Base-by-base conservation (phyloP, 2,329 filamentous ascomycete genomes). In the Sordariomycetes sp. region DNA sequence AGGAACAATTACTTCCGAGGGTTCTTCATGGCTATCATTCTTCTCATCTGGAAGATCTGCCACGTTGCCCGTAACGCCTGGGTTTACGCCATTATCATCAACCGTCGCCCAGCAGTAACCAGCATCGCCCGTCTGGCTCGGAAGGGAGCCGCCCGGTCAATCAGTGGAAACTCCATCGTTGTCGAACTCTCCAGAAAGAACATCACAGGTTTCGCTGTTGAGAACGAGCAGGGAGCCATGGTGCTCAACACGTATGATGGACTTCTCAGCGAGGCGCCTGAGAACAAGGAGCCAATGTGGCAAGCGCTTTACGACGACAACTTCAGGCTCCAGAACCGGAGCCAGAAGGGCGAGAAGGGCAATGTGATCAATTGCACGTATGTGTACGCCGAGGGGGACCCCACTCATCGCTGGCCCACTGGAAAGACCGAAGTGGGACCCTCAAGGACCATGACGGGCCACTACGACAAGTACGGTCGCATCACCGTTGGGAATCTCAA, bases 391-490 rank as follows among this genome's bases (percentile, higher is more conserved):
- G 53, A 60, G 2, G 58, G 59, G 2, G 28, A 42, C 45, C 35
- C 55, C 15, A 57, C 57, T 8, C 59, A 59, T 13, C 61, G 66
- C 17, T 64, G 64, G 56, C 68, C 68, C 1, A 57, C 60, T 2
- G 62, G 60, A 39, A 69, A 68, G 56, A 61, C 65, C 20, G 62
- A 66, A 22, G 57, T 60, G 1, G 61, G 63, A 34, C 56, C 61
- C 3, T 59, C 60, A 1, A 59, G 61, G 54, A 61, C 58, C 42
- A 65, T 62, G 35, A 61, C 63, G 2, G 67, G 65, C 57, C 65
- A 65, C 57, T 72, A 71, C 48, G 69, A 72, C 59, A 65, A 65
- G 20, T 61, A 67, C 34, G 69, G 69, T 1, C 64, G 69, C 25
- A 65, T 70, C 48, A 62, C 62, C 5, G 62, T 64, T 17, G 69